These are phyloP conservation scores for Ploettnerulaceae sp. DNA, from an alignment of 2,329 filamentous ascomycete genomes.

Conservation along the genomic window DNA sequence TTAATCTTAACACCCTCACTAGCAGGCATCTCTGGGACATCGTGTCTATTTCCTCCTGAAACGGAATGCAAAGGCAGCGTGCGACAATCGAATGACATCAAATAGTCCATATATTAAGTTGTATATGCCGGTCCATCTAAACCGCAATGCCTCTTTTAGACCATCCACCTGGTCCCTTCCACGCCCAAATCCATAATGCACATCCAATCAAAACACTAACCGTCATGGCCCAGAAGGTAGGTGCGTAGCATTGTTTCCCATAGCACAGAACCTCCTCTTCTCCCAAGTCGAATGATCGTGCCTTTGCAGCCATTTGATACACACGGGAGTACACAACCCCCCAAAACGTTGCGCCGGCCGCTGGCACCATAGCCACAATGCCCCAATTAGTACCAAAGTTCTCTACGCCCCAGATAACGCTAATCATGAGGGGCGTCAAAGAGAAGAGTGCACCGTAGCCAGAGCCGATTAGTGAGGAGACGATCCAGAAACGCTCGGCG, in stretches of 20 bases:
- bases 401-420: conserved; percentile 97
- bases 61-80: too few species aligned
- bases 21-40: conserved; percentile 12
- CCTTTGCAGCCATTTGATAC: conserved; percentile 63
- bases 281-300: conserved; percentile 34
- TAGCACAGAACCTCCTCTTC: conserved; percentile 64
- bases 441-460: conserved; percentile 92
- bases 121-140: conserved; percentile 25
- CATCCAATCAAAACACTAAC: conserved; percentile 74
- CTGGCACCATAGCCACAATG: conserved; percentile 87
- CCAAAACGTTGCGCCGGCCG: conserved; percentile 83
- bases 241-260: conserved; percentile 74
- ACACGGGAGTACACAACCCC: conserved; percentile 80
- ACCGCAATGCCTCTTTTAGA: conserved; percentile 68
- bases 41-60: conserved; percentile 12
- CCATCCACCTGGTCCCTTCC: conserved; percentile 73
- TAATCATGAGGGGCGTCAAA: conserved; percentile 84
- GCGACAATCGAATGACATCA: too few species aligned
- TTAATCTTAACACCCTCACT: conserved; percentile 9
- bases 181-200: conserved; percentile 68
- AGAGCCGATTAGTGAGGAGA: conserved; percentile 78
- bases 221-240: conserved; percentile 83
- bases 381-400: conserved; percentile 99
- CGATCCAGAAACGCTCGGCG: conserved; percentile 75
- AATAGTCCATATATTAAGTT: too few species aligned